Percentiles rank a stretch among this genome's conserved stretches.
Evolutionary conservation across 495 filamentous ascomycete genomes (phyloP).

Genomic region (Thermothielavioides terrestris): DNA sequence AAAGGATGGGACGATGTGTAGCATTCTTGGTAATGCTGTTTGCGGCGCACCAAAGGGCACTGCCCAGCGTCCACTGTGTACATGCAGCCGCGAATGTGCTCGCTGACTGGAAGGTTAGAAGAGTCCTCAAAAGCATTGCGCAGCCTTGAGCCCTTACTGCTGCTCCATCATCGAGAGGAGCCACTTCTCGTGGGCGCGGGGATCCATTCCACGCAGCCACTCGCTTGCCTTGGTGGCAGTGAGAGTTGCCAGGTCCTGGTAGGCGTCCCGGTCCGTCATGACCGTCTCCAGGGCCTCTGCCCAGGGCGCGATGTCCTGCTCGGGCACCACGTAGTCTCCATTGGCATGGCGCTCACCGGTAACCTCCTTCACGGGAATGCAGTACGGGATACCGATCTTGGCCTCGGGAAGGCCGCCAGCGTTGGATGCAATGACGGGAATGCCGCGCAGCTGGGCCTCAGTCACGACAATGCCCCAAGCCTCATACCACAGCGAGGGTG

Average conservation of each 20-base stretch:
- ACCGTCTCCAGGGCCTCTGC: constrained; percentile 10
- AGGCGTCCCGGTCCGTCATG: constrained; percentile 15
- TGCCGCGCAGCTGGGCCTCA: constrained; percentile 27
- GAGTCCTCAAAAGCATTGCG: background rate
- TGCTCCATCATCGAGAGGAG: constrained; percentile 18
- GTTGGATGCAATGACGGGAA: constrained; percentile 26
- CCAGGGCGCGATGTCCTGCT: constrained; percentile 22
- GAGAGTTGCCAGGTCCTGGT: constrained; percentile 8
- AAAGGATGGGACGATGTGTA: background rate
- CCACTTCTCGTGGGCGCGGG: constrained; percentile 24
- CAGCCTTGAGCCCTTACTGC: background rate
- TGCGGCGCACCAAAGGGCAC: background rate
- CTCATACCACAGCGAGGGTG: constrained; percentile 25
- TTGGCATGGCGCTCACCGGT: constrained; percentile 15
- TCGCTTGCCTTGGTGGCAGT: constrained; percentile 11
- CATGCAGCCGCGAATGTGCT: background rate
- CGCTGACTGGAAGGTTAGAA: background rate
- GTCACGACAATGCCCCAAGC: constrained; percentile 28
- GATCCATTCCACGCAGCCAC: constrained; percentile 18
- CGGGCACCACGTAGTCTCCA: constrained; percentile 21
- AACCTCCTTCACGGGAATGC: constrained; percentile 22
- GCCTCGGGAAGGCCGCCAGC: constrained; percentile 25
- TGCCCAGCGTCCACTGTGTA: constrained; percentile 2
- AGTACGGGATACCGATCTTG: constrained; percentile 22
- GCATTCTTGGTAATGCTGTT: constrained; percentile 1